Percentiles rank a stretch among this genome's conserved stretches.
These are phyloP conservation scores for Hypoxylon fragiforme DNA, from an alignment of 495 filamentous ascomycete species.

Conservation along the genomic window DNA sequence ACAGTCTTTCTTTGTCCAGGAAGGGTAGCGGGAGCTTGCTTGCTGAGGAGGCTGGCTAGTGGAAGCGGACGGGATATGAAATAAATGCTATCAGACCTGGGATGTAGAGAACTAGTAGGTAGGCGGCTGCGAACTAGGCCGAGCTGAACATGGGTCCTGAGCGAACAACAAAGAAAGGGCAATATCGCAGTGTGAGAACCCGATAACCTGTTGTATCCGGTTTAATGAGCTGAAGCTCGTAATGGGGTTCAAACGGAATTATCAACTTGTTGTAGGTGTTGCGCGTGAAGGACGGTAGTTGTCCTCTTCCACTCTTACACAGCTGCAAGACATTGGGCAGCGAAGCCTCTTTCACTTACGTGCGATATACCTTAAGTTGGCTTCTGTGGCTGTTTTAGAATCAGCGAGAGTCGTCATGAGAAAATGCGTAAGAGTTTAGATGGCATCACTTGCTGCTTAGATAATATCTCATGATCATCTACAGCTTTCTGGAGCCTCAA, in stretches of 20 bases:
- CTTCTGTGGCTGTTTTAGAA: conserved; percentile 27
- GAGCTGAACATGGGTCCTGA: conserved; percentile 28
- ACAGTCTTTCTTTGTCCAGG: conserved; percentile 37
- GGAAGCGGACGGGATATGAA: conserved; percentile 24
- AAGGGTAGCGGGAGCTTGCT: conserved; percentile 33
- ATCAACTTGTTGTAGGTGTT: conserved; percentile 23
- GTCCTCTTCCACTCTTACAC: conserved; percentile 32
- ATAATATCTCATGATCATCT: too few species aligned
- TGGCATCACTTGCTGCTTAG: too few species aligned
- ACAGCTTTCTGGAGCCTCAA: conserved; percentile 36
- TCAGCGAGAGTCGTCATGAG: conserved; percentile 15
- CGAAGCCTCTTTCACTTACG: conserved; percentile 27
- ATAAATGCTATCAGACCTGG: conserved; percentile 16
- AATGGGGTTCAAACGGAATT: conserved; percentile 28
- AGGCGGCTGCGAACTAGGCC: conserved; percentile 29
- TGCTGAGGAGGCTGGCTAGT: conserved; percentile 27
- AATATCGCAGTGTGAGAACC: conserved; percentile 28
- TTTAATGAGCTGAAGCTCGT: conserved; percentile 29
- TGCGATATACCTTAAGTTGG: conserved; percentile 15
- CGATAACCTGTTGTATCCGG: conserved; percentile 20
- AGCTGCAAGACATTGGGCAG: conserved; percentile 30
- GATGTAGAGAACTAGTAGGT: conserved; percentile 21
- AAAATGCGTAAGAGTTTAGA: too few species aligned
- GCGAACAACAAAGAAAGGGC: conserved; percentile 35
- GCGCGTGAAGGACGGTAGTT: conserved; percentile 23